phyloP scores from a whole-genome alignment of 108 stramenopile species.

The Nitzschia palea region DNA sequence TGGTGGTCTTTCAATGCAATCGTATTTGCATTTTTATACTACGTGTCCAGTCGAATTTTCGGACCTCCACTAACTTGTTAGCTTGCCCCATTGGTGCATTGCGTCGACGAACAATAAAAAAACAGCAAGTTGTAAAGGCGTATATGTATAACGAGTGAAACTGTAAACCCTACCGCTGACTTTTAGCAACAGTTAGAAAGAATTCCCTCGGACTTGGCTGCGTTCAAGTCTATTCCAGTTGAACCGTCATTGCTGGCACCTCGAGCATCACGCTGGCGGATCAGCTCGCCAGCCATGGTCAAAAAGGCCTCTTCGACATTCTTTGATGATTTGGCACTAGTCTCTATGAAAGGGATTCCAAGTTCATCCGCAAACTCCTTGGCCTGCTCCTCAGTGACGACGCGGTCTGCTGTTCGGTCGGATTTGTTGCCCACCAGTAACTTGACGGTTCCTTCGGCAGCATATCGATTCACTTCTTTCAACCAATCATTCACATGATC shows the following conservation, averaged over 20 bases:
- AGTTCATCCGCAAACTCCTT: constrained; percentile 95
- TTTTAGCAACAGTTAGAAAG: constrained; percentile 46
- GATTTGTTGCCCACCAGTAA: constrained; percentile 96
- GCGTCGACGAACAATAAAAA: too few relatives aligned
- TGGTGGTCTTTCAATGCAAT: constrained; percentile 67
- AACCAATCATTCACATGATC: constrained; percentile 99
- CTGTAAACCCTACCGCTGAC: too few relatives aligned
- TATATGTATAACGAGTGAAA: too few relatives aligned
- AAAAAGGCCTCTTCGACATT: constrained; percentile 98
- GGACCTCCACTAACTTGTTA: background rate
- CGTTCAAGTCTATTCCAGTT: constrained; percentile 68
- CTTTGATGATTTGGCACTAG: constrained; percentile 92
- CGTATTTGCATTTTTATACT: constrained; percentile 41
- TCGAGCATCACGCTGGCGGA: constrained; percentile 77
- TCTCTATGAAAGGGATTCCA: constrained; percentile 98
- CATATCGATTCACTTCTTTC: constrained; percentile 97
- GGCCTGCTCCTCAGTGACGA: constrained; percentile 88
- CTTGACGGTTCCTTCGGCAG: constrained; percentile 95
- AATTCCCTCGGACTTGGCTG: constrained; percentile 22
- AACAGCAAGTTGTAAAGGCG: too few relatives aligned
- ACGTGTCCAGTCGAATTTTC: constrained; percentile 22
- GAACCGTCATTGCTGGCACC: constrained; percentile 44
- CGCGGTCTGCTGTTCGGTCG: constrained; percentile 87
- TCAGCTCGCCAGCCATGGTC: constrained; percentile 97
- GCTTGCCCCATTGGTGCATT: too few relatives aligned